These are phyloP conservation scores for Talaromyces sp. DNA, from an alignment of 2,329 filamentous ascomycete genomes.

Conservation along the genomic window DNA sequence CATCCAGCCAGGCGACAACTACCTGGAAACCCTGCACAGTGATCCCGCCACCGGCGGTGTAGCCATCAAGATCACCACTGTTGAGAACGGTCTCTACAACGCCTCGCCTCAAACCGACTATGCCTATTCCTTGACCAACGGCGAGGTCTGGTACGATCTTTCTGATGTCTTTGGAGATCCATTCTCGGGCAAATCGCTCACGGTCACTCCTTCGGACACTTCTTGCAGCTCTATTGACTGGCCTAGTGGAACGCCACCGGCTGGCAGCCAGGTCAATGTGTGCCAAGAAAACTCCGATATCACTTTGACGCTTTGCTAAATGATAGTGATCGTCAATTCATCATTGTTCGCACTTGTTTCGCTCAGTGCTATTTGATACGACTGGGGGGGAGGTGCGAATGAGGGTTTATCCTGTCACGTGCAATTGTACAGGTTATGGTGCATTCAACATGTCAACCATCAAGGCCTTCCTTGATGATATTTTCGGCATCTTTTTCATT, in stretches of 20 bases:
- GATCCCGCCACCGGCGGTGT: constrained; percentile 43
- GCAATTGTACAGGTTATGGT: background rate
- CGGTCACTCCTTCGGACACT: constrained; percentile 27
- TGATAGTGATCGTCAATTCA: background rate
- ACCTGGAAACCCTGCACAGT: constrained; percentile 37
- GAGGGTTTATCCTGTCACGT: background rate
- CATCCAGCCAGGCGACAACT: constrained; percentile 34
- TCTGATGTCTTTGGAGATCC: constrained; percentile 46
- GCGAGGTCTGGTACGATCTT: constrained; percentile 44
- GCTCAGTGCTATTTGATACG: background rate
- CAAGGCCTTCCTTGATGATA: background rate
- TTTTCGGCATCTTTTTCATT: background rate
- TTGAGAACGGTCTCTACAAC: constrained; percentile 37
- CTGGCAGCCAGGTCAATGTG: constrained; percentile 33
- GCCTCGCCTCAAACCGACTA: constrained; percentile 40
- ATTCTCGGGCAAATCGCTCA: constrained; percentile 34
- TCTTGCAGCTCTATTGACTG: constrained; percentile 34
- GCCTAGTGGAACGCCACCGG: constrained; percentile 31
- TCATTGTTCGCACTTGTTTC: background rate
- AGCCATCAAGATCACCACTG: constrained; percentile 43
- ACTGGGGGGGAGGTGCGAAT: background rate
- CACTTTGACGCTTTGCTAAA: constrained; percentile 32
- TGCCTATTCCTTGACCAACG: constrained; percentile 42
- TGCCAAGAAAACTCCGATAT: constrained; percentile 30
- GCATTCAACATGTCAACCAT: background rate